These are phyloP conservation scores for Naganishia friedmannii DNA, from an alignment of 768 basidiomycete species.

Conservation along the genomic window DNA sequence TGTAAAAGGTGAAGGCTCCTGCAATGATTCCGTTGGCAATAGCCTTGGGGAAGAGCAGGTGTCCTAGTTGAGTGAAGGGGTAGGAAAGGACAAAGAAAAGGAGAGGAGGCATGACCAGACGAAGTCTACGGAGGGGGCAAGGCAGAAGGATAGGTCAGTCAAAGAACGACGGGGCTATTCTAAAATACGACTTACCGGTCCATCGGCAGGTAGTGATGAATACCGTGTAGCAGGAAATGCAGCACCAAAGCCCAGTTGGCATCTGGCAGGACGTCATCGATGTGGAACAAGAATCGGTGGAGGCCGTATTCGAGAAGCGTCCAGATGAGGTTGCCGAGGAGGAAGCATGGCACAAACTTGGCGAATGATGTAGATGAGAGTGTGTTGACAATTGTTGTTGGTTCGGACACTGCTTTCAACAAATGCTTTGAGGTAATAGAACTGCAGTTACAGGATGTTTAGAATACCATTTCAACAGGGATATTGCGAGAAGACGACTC, in stretches of 20 bases:
- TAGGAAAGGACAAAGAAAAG: constrained; percentile 72
- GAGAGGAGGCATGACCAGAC: constrained; percentile 93
- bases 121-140: constrained; percentile 58
- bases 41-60: constrained; percentile 74
- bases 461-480: background rate
- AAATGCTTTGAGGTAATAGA: constrained; percentile 40
- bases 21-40: constrained; percentile 89
- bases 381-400: constrained; percentile 54
- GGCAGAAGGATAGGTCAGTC: background rate
- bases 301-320: constrained; percentile 87
- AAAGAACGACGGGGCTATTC: constrained; percentile 26
- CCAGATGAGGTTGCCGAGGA: constrained; percentile 85
- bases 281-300: constrained; percentile 96
- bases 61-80: constrained; percentile 83
- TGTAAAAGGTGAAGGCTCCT: constrained; percentile 65
- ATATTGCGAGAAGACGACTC: background rate
- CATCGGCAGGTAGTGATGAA: constrained; percentile 98
- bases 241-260: constrained; percentile 70
- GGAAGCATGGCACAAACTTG: constrained; percentile 61
- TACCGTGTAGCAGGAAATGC: constrained; percentile 89
- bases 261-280: constrained; percentile 85
- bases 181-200: constrained; percentile 62
- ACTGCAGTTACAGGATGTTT: constrained; percentile 49
- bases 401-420: constrained; percentile 29
- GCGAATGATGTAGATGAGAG: constrained; percentile 58